phyloP scores from a whole-genome alignment of 352 stramenopile genomes.

The Pythium diclinum region DNA sequence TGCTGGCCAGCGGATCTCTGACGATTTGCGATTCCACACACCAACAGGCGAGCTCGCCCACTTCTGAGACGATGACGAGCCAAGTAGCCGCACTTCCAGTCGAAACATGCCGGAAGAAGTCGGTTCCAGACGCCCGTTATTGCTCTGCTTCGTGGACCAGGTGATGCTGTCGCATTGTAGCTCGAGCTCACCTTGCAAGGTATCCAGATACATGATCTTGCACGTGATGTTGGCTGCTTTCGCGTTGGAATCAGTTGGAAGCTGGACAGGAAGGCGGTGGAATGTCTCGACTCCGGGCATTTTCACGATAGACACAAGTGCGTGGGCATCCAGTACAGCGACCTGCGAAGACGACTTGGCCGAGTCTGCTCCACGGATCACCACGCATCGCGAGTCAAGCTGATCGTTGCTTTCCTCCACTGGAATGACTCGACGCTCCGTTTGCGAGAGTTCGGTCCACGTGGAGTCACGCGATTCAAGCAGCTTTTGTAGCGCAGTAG shows the following conservation, averaged over 20 bases:
- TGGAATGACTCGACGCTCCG: constrained; percentile 11
- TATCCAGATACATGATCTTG: constrained; percentile 17
- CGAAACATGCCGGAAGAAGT: constrained; percentile 11
- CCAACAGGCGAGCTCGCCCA: constrained; percentile 12
- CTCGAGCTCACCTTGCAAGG: constrained; percentile 19
- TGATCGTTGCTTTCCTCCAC: neutral
- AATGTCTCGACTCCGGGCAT: constrained; percentile 14
- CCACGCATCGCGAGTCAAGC: neutral
- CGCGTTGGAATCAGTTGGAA: neutral
- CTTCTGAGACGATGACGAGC: neutral
- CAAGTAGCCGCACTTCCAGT: constrained; percentile 16
- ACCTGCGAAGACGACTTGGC: neutral
- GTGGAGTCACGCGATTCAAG: neutral
- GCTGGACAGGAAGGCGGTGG: constrained; percentile 5
- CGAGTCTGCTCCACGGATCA: neutral
- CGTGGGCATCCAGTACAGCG: constrained; percentile 5
- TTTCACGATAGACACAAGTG: constrained; percentile 2
- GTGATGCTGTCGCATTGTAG: constrained; percentile 12
- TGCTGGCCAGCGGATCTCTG: constrained; percentile 17
- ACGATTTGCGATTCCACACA: constrained; percentile 6
- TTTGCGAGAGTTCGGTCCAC: constrained; percentile 6
- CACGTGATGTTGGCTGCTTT: constrained; percentile 5
- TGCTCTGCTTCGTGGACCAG: constrained; percentile 1
- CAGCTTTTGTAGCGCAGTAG: neutral
- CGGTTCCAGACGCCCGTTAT: neutral